Conservation (phyloP, 352 stramenopile species). For the Phytophthora brassicae region DNA sequence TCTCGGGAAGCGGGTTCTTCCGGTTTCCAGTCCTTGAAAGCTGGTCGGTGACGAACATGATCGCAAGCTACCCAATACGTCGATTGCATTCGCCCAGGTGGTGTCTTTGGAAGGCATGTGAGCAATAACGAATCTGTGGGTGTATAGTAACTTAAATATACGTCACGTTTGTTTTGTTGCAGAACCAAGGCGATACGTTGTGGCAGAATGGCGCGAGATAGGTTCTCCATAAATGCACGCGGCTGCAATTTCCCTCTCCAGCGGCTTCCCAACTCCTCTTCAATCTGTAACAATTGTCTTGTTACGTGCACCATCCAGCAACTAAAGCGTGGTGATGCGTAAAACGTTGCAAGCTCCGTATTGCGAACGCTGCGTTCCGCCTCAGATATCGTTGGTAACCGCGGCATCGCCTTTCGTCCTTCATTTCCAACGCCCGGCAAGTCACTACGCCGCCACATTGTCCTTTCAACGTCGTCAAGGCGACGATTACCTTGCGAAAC, state of each 20-base stretch:
- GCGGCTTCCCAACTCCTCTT: conserved; percentile 46
- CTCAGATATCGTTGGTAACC: conserved; percentile 30
- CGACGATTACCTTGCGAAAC: conserved; percentile 18
- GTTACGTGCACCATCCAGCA: conserved; percentile 52
- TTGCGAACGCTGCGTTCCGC: conserved; percentile 54
- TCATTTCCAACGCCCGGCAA: conserved; percentile 67
- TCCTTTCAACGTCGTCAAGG: conserved; percentile 55
- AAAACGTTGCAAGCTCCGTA: conserved; percentile 60
- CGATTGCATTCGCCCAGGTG: conserved; percentile 49
- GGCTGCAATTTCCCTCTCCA: conserved; percentile 60
- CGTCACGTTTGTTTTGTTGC: conserved; percentile 33
- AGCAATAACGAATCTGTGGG: conserved; percentile 61
- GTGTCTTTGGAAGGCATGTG: conserved; percentile 45
- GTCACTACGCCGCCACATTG: conserved; percentile 58
- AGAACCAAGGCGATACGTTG: conserved; percentile 60
- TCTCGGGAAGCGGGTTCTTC: conserved; percentile 41
- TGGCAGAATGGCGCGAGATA: conserved; percentile 48
- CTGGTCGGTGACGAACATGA: conserved; percentile 64
- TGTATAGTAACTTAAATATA: conserved; percentile 56
- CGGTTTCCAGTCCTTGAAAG: conserved; percentile 66
- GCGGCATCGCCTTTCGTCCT: conserved; percentile 64
- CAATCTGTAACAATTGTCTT: conserved; percentile 58
- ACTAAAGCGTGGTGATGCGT: conserved; percentile 9
- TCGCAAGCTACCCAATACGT: conserved; percentile 54
- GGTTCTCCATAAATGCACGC: conserved; percentile 38